Percentiles rank a stretch among this genome's conserved stretches.
Evolutionary conservation across 108 stramenopile species (phyloP).

Genomic region (Hondaea fermentalgiana): DNA sequence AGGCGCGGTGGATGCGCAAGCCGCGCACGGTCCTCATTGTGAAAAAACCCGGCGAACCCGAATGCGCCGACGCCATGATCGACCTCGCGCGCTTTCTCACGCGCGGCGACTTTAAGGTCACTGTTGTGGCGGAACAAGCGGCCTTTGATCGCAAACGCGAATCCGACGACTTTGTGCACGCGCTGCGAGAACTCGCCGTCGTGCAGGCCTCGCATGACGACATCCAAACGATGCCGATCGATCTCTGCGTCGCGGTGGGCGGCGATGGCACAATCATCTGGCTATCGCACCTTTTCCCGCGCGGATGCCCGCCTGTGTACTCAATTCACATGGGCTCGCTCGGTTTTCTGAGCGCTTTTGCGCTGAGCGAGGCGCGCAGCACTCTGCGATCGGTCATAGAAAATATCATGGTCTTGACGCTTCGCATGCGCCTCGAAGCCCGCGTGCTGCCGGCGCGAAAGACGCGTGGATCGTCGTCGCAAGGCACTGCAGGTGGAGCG

Average conservation of each 20-base stretch:
- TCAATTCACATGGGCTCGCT: conserved; percentile 77
- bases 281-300: conserved; percentile 32
- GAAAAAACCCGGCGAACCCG: background rate
- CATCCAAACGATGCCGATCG: conserved; percentile 1
- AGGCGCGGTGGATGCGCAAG: background rate
- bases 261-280: conserved; percentile 41
- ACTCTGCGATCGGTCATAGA: conserved; percentile 51
- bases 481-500: conserved; percentile 12
- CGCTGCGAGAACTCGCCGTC: background rate
- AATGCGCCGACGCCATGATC: background rate
- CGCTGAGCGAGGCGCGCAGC: conserved; percentile 54
- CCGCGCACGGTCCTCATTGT: background rate
- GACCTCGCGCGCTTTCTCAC: background rate
- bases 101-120: background rate
- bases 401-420: background rate
- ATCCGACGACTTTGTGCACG: background rate
- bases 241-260: conserved; percentile 40
- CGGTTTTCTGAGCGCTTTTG: conserved; percentile 85
- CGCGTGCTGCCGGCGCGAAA: background rate
- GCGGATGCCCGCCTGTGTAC: conserved; percentile 61
- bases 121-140: background rate
- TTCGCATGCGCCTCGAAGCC: background rate
- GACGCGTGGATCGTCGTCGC: background rate
- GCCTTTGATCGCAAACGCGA: background rate
- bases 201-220: background rate